Evolutionary conservation across 2,329 filamentous ascomycete genomes (phyloP).

Genomic region (Sclerotinia minor): DNA sequence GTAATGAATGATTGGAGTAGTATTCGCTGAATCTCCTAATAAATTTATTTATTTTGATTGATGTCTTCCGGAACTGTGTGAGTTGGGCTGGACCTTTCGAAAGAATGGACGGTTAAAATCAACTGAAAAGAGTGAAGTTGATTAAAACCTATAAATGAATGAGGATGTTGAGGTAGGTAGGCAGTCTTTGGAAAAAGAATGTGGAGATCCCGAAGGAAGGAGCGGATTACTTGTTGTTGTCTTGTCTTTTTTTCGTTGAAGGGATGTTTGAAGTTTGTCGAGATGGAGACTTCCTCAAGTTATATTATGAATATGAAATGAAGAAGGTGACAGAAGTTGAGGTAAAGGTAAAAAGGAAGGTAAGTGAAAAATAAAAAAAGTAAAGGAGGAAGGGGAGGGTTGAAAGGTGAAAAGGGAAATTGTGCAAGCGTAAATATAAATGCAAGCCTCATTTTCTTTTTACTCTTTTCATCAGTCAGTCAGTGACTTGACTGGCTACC

Average conservation of each 20-base stretch:
- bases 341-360: background rate
- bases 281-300: slow-evolving; percentile 13
- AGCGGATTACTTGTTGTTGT: slow-evolving; percentile 15
- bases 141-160: slow-evolving; percentile 35
- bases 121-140: slow-evolving; percentile 49
- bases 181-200: slow-evolving; percentile 38
- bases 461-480: background rate
- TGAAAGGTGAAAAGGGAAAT: slow-evolving; percentile 2
- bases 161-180: background rate
- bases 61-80: slow-evolving; percentile 1
- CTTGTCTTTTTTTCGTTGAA: slow-evolving; percentile 21
- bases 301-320: slow-evolving; percentile 9
- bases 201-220: slow-evolving; percentile 42
- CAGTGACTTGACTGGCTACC: too few species aligned
- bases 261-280: background rate
- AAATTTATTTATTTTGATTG: slow-evolving; percentile 1
- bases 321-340: slow-evolving; percentile 23
- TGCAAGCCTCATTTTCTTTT: slow-evolving; percentile 2
- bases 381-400: background rate
- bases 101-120: slow-evolving; percentile 44
- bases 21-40: slow-evolving; percentile 18
- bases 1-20: slow-evolving; percentile 20
- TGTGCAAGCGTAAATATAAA: slow-evolving; percentile 8
- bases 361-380: slow-evolving; percentile 3
- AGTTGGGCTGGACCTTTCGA: slow-evolving; percentile 26